These are phyloP conservation scores for Phytophthora pisi DNA, from an alignment of 352 stramenopile genomes.

Conservation along the genomic window DNA sequence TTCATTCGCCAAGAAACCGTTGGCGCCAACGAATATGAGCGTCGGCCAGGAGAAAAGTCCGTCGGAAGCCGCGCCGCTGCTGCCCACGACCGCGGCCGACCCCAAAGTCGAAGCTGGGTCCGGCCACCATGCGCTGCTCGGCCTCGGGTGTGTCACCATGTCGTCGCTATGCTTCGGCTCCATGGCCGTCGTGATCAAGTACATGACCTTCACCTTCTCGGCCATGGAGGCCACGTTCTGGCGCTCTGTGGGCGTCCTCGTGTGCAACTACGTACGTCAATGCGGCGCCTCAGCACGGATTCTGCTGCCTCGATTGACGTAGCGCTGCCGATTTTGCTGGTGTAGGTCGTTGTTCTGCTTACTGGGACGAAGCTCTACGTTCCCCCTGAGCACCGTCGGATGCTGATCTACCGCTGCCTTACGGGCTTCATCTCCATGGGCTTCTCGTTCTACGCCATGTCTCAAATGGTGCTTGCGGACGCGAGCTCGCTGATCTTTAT, in stretches of 20 bases:
- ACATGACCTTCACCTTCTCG: slow-evolving; percentile 60
- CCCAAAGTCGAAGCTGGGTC: slow-evolving; percentile 14
- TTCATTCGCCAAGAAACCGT: slow-evolving; percentile 3
- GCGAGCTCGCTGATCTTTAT: slow-evolving; percentile 69
- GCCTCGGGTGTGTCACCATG: slow-evolving; percentile 55
- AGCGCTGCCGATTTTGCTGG: not conserved
- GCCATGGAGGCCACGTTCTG: slow-evolving; percentile 82
- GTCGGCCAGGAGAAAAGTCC: not conserved
- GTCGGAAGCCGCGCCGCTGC: slow-evolving; percentile 13
- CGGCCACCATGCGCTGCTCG: slow-evolving; percentile 52
- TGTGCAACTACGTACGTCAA: slow-evolving; percentile 59
- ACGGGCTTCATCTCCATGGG: slow-evolving; percentile 65
- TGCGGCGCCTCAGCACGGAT: too few relatives aligned
- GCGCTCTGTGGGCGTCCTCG: slow-evolving; percentile 53
- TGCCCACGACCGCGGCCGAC: slow-evolving; percentile 14
- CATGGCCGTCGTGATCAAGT: slow-evolving; percentile 80
- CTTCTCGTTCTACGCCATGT: slow-evolving; percentile 77
- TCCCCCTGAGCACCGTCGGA: slow-evolving; percentile 37
- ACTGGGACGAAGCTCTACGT: slow-evolving; percentile 46
- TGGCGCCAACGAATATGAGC: not conserved
- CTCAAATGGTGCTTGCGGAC: slow-evolving; percentile 76
- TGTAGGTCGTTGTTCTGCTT: slow-evolving; percentile 12
- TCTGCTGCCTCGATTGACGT: not conserved
- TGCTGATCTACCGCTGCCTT: slow-evolving; percentile 63
- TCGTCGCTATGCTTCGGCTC: slow-evolving; percentile 79